Evolutionary conservation across 1,284 basidiomycete genomes (phyloP).

Genomic region (Ceratobasidium sp.): DNA sequence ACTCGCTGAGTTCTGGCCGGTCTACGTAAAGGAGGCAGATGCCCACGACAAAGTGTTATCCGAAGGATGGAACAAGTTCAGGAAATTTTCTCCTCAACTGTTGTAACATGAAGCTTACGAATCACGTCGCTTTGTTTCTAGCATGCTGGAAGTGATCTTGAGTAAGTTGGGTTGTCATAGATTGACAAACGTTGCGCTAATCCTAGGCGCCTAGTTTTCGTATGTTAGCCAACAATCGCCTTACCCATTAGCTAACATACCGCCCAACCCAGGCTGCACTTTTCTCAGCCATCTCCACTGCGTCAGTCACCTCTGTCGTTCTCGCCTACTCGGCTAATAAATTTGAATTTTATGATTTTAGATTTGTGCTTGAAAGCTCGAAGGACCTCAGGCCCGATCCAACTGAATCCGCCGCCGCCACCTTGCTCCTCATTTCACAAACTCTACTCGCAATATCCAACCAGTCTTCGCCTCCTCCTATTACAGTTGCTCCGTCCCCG

Average conservation of each 20-base stretch:
- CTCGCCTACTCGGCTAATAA: neutral
- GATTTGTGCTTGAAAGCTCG: conserved; percentile 9
- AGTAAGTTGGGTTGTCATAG: neutral
- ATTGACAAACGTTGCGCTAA: neutral
- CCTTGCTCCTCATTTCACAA: conserved; percentile 1
- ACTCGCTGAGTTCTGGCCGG: too few species aligned
- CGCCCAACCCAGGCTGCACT: neutral
- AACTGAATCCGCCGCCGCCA: neutral
- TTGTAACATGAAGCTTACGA: too few species aligned
- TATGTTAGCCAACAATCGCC: neutral
- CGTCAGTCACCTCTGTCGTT: neutral
- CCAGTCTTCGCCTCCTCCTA: neutral
- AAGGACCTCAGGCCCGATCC: conserved; percentile 10
- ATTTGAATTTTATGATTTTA: neutral
- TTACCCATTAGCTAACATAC: neutral
- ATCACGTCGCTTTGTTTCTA: too few species aligned
- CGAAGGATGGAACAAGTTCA: too few species aligned
- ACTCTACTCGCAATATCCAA: neutral
- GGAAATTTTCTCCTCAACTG: too few species aligned
- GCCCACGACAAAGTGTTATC: too few species aligned
- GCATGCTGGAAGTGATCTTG: neutral
- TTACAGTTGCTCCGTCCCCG: neutral
- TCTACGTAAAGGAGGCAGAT: too few species aligned
- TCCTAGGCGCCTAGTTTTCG: neutral
- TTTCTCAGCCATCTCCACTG: conserved; percentile 11